Base-by-base conservation (phyloP, 306 rosid genomes). In the Cicer arietinum region DNA sequence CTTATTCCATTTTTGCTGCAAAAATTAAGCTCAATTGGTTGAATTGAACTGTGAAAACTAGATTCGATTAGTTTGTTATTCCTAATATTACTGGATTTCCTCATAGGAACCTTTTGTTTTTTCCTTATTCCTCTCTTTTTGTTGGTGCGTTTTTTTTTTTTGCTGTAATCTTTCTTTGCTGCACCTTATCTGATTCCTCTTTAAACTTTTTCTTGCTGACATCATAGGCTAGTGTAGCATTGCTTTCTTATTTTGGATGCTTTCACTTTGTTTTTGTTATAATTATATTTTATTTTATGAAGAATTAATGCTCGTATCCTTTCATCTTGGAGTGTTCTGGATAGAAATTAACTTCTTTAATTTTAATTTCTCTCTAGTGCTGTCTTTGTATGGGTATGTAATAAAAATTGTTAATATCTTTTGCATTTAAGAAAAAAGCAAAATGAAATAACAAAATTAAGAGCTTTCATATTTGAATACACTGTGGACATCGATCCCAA, bases 161-260 rank as follows among this genome's bases (percentile, higher is more conserved):
- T 57, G 37, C 50, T 48, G 2, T 12, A 2, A 73, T 77, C 18
- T 47, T 40, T 45, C 18, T 58, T 42, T 64, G 5, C 72, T 69
- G 10, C 9, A 18, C 71, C 80, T 56, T 75, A 70, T 75, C 65
- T 51, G 61, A 10, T 57, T 71, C 71, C 30, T 53, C 53, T 69
- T 18, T 4, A 13, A 10, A 46, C 79, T 22, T 74, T 73, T 11
- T 18, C 59, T 35, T 7, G 41, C 8, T 83, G 45, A 67, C 67
- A 47, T 69, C 74, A 44, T 47, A 2, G 37, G 25, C 45, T 78
- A 9, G 53, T 40, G 48, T 59, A 43, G 43, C 53, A 25, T 35
- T 16, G 10, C 59, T 45, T 43, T 75, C 50, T 81, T 40, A 53
- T 30, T 41, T n/a, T 71, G 66, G 51, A 53, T 17, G 39, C 66